Evolutionary conservation across 208 protist genomes (phyloP).

Genomic region (Acanthamoeba triangularis): DNA sequence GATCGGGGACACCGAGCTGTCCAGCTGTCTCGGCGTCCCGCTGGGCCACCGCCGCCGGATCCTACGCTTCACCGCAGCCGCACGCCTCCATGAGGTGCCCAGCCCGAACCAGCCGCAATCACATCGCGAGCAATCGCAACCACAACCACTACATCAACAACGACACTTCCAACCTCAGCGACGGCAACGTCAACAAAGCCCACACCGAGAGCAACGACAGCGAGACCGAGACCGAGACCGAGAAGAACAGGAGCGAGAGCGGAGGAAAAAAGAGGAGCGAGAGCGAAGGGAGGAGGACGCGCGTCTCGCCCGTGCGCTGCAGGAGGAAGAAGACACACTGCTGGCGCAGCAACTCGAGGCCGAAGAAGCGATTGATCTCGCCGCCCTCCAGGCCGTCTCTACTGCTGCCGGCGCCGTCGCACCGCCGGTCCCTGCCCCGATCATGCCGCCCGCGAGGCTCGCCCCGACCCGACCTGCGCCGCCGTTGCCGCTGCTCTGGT

Average conservation of each 20-base stretch:
- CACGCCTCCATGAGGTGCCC: neutral
- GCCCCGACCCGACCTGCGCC: too few species aligned
- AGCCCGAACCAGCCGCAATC: neutral
- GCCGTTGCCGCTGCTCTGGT: neutral
- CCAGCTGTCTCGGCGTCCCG: neutral
- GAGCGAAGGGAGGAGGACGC: neutral
- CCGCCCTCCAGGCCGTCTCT: neutral
- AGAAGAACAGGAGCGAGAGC: neutral
- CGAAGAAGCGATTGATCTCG: neutral
- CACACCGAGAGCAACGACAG: neutral
- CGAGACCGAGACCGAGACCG: neutral
- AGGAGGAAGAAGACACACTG: neutral
- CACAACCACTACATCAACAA: neutral
- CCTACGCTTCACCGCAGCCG: neutral
- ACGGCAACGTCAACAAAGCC: neutral
- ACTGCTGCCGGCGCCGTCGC: neutral
- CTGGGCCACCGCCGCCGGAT: slow-evolving; percentile 1
- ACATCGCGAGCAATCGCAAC: neutral
- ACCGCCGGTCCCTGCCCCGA: too few species aligned
- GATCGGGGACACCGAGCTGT: neutral
- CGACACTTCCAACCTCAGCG: neutral
- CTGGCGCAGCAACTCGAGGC: neutral
- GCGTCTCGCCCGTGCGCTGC: neutral
- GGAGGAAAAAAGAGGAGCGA: neutral
- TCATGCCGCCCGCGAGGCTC: too few species aligned